Conservation (phyloP, 163 green algal genomes). For the Trebouxia gelatinosa region DNA sequence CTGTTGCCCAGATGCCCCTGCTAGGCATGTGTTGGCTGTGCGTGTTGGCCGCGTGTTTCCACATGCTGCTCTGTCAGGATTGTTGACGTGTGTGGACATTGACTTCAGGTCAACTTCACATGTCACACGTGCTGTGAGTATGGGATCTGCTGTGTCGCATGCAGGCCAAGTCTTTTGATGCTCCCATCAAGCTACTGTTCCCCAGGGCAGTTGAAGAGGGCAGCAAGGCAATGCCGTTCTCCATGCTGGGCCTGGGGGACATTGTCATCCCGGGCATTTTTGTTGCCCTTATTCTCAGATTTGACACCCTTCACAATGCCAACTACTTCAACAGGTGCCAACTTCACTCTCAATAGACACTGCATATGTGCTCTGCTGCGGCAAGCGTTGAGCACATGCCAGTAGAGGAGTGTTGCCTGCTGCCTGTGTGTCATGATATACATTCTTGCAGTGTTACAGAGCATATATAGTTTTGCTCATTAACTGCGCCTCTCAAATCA, state of each 20-base stretch:
- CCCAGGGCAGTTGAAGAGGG: slow-evolving; percentile 41
- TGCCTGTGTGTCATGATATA: too few species aligned
- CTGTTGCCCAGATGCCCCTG: not conserved
- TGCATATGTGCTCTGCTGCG: too few species aligned
- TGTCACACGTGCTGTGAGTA: too few species aligned
- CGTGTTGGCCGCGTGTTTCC: not conserved
- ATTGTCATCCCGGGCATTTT: slow-evolving; percentile 96
- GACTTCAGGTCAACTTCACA: too few species aligned
- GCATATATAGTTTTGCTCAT: too few species aligned
- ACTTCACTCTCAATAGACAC: too few species aligned
- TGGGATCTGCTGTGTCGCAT: not conserved
- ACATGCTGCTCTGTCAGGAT: not conserved
- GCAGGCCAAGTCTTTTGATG: slow-evolving; percentile 96
- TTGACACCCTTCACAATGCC: slow-evolving; percentile 63
- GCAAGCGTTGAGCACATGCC: too few species aligned
- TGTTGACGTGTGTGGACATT: too few species aligned
- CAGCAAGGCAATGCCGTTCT: slow-evolving; percentile 72
- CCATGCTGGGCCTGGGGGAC: slow-evolving; percentile 96
- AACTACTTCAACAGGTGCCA: slow-evolving; percentile 50
- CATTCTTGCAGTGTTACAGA: too few species aligned
- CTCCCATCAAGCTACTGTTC: slow-evolving; percentile 98
- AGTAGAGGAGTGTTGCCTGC: too few species aligned
- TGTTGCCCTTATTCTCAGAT: slow-evolving; percentile 91
- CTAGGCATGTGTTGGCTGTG: slow-evolving; percentile 65
- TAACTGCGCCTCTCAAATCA: too few species aligned